These are phyloP conservation scores for Calonectria crousiana DNA, from an alignment of 2,329 filamentous ascomycete genomes.

Conservation along the genomic window DNA sequence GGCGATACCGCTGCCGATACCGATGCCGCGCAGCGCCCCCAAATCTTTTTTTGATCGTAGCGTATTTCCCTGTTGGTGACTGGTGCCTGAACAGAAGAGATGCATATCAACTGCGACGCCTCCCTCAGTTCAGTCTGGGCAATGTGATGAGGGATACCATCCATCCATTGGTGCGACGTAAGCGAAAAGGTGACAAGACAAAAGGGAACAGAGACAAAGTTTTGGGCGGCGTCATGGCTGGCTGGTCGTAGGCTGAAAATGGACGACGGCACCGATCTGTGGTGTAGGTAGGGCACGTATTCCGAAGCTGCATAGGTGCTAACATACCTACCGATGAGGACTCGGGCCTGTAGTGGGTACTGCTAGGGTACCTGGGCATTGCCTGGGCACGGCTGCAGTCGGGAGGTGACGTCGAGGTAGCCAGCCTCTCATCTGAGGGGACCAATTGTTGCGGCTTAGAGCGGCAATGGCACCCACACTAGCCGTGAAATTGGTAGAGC, in stretches of 20 bases:
- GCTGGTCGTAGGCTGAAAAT: slow-evolving; percentile 8
- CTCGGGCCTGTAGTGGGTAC: slow-evolving; percentile 38
- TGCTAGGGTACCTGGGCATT: slow-evolving; percentile 34
- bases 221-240: slow-evolving; percentile 27
- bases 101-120: slow-evolving; percentile 36
- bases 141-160: slow-evolving; percentile 6
- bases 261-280: slow-evolving; percentile 25
- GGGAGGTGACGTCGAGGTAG: slow-evolving; percentile 35
- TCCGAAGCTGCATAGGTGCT: slow-evolving; percentile 5
- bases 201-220: slow-evolving; percentile 26
- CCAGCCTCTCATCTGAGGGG: slow-evolving; percentile 20
- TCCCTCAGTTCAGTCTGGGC: slow-evolving; percentile 21
- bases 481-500: slow-evolving; percentile 35
- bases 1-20: slow-evolving; percentile 40
- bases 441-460: slow-evolving; percentile 44
- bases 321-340: slow-evolving; percentile 23
- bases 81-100: slow-evolving; percentile 34
- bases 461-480: slow-evolving; percentile 45
- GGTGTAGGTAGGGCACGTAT: slow-evolving; percentile 17
- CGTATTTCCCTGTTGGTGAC: slow-evolving; percentile 28
- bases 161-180: slow-evolving; percentile 24
- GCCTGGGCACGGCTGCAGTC: slow-evolving; percentile 30
- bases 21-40: slow-evolving; percentile 31
- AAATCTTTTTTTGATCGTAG: slow-evolving; percentile 36
- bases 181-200: slow-evolving; percentile 4